phyloP scores from a whole-genome alignment of 306 rosid genomes.

The Acacia confusa region DNA sequence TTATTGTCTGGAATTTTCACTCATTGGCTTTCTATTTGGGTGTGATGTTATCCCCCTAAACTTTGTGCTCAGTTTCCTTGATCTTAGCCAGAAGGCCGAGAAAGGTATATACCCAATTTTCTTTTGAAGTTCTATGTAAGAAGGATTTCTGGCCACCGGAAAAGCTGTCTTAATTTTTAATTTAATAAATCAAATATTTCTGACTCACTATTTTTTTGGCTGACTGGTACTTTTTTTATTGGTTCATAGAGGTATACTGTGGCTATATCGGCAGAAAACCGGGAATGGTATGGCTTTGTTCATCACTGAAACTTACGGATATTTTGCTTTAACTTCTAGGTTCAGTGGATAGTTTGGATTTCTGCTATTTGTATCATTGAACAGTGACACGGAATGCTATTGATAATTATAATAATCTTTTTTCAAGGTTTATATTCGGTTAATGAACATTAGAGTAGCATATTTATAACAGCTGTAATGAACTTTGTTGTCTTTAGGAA shows the following conservation, averaged over 20 bases:
- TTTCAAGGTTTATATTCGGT: neutral
- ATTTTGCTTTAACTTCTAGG: neutral
- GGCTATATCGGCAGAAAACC: constrained; percentile 68
- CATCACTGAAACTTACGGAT: constrained; percentile 10
- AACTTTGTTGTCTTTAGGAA: neutral
- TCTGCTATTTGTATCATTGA: neutral
- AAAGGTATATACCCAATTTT: neutral
- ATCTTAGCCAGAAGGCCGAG: neutral
- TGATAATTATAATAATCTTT: neutral
- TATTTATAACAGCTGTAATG: neutral
- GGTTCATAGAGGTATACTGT: constrained; percentile 70
- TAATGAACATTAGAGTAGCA: neutral
- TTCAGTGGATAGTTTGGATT: neutral
- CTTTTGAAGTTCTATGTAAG: neutral
- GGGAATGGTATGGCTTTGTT: constrained; percentile 71
- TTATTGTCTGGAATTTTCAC: neutral
- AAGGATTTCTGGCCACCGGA: neutral
- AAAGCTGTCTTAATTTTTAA: neutral
- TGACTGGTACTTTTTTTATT: constrained; percentile 35
- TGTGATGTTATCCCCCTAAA: neutral
- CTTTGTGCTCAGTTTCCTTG: neutral
- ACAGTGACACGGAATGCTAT: neutral
- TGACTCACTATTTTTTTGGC: neutral
- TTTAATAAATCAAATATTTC: neutral
- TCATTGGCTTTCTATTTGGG: constrained; percentile 6